phyloP scores from a whole-genome alignment of 345 rosid genomes.

The Carallia pectinifolia region DNA sequence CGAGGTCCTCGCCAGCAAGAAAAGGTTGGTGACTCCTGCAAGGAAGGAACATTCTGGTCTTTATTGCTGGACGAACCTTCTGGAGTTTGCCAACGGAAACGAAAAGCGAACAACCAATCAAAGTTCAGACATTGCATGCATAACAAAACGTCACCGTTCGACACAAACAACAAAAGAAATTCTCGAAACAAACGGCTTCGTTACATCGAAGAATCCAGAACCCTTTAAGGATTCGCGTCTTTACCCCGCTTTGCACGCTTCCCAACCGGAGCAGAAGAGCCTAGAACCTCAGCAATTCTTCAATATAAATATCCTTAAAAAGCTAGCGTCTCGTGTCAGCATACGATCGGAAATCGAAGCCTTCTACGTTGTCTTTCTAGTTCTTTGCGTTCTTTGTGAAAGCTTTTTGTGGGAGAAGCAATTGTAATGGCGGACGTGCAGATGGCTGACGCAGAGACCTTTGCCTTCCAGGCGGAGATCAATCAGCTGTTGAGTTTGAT shows the following conservation, averaged over 20 bases:
- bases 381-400: neutral
- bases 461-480: slow-evolving; percentile 91
- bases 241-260: neutral
- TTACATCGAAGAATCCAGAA: slow-evolving; percentile 59
- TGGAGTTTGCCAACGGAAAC: neutral
- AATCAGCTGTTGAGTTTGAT: slow-evolving; percentile 82
- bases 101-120: neutral
- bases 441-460: slow-evolving; percentile 84
- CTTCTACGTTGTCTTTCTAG: neutral
- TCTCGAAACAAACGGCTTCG: slow-evolving; percentile 22
- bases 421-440: slow-evolving; percentile 60
- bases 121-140: too few relatives aligned
- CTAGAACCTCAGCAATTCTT: slow-evolving; percentile 29
- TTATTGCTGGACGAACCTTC: slow-evolving; percentile 14
- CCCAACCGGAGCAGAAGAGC: slow-evolving; percentile 34
- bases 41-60: slow-evolving; percentile 24
- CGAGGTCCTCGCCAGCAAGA: slow-evolving; percentile 1
- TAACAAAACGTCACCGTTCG: neutral
- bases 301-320: slow-evolving; percentile 24
- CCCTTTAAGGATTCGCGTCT: neutral
- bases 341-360: neutral
- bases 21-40: neutral
- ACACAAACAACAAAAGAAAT: neutral
- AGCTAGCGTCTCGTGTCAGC: neutral
- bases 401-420: neutral